A percentile compares a stretch with the other conserved stretches of the same genome.
Conservation (phyloP, 2,329 filamentous ascomycete species). For the Stylonectria norvegica region DNA sequence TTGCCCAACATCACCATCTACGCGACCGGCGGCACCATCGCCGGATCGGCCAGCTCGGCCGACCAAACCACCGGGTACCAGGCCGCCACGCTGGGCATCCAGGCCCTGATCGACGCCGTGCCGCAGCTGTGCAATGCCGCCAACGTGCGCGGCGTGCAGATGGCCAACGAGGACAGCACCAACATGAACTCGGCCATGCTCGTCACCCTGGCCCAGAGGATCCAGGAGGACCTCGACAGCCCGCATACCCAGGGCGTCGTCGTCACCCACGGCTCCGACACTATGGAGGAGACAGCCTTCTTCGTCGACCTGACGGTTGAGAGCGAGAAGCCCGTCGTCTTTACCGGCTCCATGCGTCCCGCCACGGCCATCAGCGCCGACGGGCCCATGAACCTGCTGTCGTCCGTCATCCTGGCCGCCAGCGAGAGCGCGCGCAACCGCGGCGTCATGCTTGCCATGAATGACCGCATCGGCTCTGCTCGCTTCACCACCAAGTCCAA, state of each 20-base stretch:
- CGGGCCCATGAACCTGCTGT: conserved; percentile 59
- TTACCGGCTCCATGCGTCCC: conserved; percentile 62
- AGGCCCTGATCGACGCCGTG: conserved; percentile 51
- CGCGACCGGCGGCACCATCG: conserved; percentile 58
- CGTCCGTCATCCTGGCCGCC: conserved; percentile 55
- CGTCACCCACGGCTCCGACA: conserved; percentile 64
- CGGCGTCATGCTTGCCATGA: conserved; percentile 58
- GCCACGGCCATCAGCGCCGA: conserved; percentile 61
- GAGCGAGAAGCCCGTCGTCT: conserved; percentile 55
- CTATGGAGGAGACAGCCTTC: conserved; percentile 61
- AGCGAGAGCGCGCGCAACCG: conserved; percentile 43
- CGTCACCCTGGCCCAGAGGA: conserved; percentile 44
- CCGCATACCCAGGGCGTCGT: conserved; percentile 48
- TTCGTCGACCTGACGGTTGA: conserved; percentile 58
- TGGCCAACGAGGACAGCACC: conserved; percentile 46
- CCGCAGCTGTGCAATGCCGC: conserved; percentile 52
- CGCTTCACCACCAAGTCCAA: conserved; percentile 61
- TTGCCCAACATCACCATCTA: conserved; percentile 57
- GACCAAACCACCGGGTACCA: conserved; percentile 45
- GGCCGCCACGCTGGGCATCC: conserved; percentile 44
- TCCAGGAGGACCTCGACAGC: conserved; percentile 46
- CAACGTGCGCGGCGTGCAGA: conserved; percentile 52
- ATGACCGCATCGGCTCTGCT: conserved; percentile 56
- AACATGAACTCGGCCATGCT: conserved; percentile 48
- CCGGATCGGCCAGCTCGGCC: conserved; percentile 46